Conservation (phyloP, 176 grass and related monocot genomes). For the Oryza meridionalis region DNA sequence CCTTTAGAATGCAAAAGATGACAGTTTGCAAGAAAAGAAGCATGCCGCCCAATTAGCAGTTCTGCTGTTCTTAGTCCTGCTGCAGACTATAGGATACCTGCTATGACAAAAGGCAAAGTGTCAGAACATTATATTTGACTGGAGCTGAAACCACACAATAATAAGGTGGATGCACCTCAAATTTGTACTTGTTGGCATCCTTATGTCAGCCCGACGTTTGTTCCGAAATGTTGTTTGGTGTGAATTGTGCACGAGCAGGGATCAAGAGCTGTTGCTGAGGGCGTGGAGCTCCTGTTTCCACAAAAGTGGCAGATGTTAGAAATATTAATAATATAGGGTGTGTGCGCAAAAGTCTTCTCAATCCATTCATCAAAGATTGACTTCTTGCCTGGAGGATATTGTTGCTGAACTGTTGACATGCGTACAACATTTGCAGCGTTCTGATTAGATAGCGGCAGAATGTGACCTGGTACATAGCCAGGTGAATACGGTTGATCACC, state of each 20-base stretch:
- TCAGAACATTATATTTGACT: constrained; percentile 8
- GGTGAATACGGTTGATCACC: constrained; percentile 62
- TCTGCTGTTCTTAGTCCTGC: constrained; percentile 71
- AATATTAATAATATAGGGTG: not conserved
- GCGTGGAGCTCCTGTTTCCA: constrained; percentile 47
- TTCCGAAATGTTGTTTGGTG: constrained; percentile 58
- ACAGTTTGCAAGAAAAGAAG: constrained; percentile 77
- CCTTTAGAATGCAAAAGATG: constrained; percentile 67
- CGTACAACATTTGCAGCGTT: constrained; percentile 50
- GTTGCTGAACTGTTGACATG: constrained; percentile 50
- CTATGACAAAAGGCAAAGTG: not conserved
- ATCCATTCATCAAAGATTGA: constrained; percentile 18
- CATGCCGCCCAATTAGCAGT: constrained; percentile 63
- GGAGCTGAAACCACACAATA: not conserved
- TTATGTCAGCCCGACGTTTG: constrained; percentile 60
- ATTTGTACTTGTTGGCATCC: constrained; percentile 31
- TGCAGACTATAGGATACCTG: constrained; percentile 65
- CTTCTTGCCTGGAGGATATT: constrained; percentile 67
- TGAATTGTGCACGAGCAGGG: constrained; percentile 57
- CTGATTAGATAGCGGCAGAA: constrained; percentile 56
- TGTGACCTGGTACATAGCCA: constrained; percentile 60
- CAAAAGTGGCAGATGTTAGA: constrained; percentile 3
- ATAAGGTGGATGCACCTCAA: constrained; percentile 43
- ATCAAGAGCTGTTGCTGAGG: constrained; percentile 64
- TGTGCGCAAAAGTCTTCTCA: not conserved